Evolutionary conservation across 805 yeast species (phyloP).

Genomic region (Kodamaea restingae): DNA sequence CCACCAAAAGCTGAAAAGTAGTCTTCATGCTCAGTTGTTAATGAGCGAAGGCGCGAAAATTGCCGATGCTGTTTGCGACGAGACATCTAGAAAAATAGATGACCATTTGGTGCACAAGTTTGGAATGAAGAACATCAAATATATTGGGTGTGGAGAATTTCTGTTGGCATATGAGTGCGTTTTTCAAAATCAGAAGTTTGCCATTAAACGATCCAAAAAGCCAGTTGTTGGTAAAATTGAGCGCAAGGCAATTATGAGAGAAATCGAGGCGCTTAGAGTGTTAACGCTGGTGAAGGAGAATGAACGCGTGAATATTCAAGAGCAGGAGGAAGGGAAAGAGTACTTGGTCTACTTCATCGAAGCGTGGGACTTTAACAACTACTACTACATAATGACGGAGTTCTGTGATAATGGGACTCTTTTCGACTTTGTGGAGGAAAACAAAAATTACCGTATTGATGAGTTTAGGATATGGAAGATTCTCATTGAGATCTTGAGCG

Average conservation of each 20-base stretch:
- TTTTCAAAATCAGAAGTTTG: slow-evolving; percentile 65
- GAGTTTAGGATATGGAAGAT: slow-evolving; percentile 99
- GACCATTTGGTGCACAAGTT: slow-evolving; percentile 46
- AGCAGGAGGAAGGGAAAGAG: slow-evolving; percentile 63
- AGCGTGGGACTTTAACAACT: slow-evolving; percentile 77
- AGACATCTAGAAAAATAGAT: slow-evolving; percentile 23
- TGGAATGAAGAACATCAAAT: slow-evolving; percentile 54
- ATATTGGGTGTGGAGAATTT: slow-evolving; percentile 84
- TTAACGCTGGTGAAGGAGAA: slow-evolving; percentile 37
- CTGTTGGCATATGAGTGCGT: slow-evolving; percentile 82
- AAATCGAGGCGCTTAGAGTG: slow-evolving; percentile 63
- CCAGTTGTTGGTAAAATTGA: slow-evolving; percentile 52
- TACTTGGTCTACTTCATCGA: slow-evolving; percentile 75
- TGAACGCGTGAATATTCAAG: slow-evolving; percentile 28
- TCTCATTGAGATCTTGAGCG: slow-evolving; percentile 74
- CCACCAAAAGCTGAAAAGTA: slow-evolving; percentile 8
- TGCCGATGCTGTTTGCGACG: slow-evolving; percentile 1
- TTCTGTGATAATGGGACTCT: slow-evolving; percentile 92
- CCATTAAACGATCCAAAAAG: slow-evolving; percentile 81
- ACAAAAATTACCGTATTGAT: slow-evolving; percentile 72
- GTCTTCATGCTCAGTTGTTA: slow-evolving; percentile 10
- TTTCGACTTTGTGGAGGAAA: slow-evolving; percentile 73
- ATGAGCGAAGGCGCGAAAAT: slow-evolving; percentile 8
- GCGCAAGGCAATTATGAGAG: slow-evolving; percentile 61
- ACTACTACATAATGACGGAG: slow-evolving; percentile 88